Base-by-base conservation (phyloP, 208 protist species). In the Leishmania tropica region DNA sequence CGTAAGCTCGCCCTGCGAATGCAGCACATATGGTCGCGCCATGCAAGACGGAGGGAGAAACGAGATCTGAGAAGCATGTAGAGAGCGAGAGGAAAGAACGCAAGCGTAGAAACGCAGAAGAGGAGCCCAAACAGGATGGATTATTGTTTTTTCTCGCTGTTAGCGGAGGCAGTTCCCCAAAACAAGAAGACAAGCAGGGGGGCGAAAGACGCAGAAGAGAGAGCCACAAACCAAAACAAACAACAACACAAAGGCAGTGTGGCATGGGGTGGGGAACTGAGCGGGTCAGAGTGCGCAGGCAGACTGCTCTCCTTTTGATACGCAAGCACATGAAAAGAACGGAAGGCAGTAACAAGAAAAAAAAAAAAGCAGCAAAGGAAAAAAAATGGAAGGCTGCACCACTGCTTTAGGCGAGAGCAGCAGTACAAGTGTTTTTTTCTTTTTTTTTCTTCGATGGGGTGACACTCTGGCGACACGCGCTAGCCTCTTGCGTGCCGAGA, bases 321-420 rank as follows among this genome's bases (percentile, higher is more conserved):
- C 56, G 21, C 56, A 24, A 8, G 4, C 24, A 62, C 24, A 62
- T n/a, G 24, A n/a, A 31, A 7, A 62, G 19, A 64, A 2, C 6
- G 0, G 7, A 31, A 6, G 11, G 7, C 28, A 35, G 11, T 13
- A 64, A 35, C 0, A 17, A 35, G 24, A 11, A 2, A 35, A 62
- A 80, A 54, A 80, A 2, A 56, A 76, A 31, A 70, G 71, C 28
- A 76, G 54, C 4, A 76, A 60, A 37, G 5, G 72, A 75, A 45
- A 60, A 60, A 83, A 80, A 60, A 83, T 19, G 15, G 3, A 21
- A 21, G 2, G 71, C 42, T 56, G 65, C 65, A 45, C 24, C 65
- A 47, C n/a, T 71, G 8, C 24, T 71, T 4, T 35, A 1, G 24
- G 24, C 5, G 24, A n/a, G 7, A 19, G 24, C 17, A 1, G 17